Evolutionary conservation across 805 yeast species (phyloP).

Genomic region (Grigorovia jiainica): DNA sequence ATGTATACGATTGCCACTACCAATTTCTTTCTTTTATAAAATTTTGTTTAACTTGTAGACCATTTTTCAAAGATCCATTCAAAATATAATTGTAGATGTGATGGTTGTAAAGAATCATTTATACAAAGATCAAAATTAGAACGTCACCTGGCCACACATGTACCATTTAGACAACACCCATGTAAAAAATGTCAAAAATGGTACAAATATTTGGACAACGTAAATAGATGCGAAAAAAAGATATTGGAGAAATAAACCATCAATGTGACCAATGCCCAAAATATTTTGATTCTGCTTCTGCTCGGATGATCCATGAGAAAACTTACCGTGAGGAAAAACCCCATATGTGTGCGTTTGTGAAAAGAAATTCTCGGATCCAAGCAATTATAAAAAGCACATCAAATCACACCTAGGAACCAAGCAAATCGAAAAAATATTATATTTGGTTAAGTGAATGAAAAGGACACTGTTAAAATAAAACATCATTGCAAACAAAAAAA

Average conservation of each 20-base stretch:
- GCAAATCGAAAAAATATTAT: no score
- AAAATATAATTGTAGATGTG: slow-evolving; percentile 67
- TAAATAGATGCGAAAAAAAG: slow-evolving; percentile 77
- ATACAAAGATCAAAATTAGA: slow-evolving; percentile 76
- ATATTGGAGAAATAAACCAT: slow-evolving; percentile 85
- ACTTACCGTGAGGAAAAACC: slow-evolving; percentile 91
- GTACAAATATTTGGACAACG: slow-evolving; percentile 69
- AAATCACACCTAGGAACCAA: no score
- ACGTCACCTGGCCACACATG: slow-evolving; percentile 85
- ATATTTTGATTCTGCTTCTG: slow-evolving; percentile 70
- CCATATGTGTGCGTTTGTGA: slow-evolving; percentile 71
- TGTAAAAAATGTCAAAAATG: slow-evolving; percentile 61
- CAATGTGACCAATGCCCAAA: slow-evolving; percentile 66
- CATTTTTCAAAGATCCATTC: slow-evolving; percentile 77
- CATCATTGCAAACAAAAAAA: no score
- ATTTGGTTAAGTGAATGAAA: no score
- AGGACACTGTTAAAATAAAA: no score
- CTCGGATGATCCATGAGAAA: slow-evolving; percentile 73
- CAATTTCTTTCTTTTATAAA: no score
- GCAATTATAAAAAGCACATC: slow-evolving; percentile 83
- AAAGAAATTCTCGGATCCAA: slow-evolving; percentile 78
- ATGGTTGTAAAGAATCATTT: slow-evolving; percentile 63
- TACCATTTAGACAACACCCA: slow-evolving; percentile 68
- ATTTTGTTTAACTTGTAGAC: no score
- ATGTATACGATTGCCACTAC: no score